Conservation (phyloP, 306 rosid species). For the Begonia peltatifolia region DNA sequence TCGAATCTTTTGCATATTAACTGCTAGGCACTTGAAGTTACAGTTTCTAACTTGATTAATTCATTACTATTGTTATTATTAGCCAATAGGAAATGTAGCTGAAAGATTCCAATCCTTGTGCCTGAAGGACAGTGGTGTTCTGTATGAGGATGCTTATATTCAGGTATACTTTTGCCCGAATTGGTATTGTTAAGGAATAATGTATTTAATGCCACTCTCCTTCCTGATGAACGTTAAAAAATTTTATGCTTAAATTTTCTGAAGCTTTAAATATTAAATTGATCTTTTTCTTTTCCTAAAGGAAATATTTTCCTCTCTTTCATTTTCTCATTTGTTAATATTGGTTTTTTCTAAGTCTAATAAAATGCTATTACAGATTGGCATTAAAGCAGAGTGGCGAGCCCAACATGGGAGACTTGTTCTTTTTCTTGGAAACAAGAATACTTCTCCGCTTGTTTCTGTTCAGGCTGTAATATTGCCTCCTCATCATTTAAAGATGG, state of each 20-base stretch:
- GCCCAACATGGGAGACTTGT: constrained; percentile 78
- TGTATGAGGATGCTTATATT: constrained; percentile 92
- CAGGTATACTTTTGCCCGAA: constrained; percentile 40
- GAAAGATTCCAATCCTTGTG: constrained; percentile 90
- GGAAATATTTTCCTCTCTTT: background rate
- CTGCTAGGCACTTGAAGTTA: no score
- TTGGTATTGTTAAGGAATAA: no score
- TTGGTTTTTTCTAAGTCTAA: constrained; percentile 1
- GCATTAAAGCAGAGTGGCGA: constrained; percentile 97
- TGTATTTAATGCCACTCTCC: no score
- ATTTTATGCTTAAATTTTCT: no score
- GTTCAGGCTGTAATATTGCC: constrained; percentile 88
- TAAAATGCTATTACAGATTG: constrained; percentile 36
- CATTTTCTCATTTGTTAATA: background rate
- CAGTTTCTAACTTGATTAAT: no score
- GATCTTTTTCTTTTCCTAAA: background rate
- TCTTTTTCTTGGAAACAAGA: constrained; percentile 97
- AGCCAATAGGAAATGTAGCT: constrained; percentile 91
- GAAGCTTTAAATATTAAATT: no score
- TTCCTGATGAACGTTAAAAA: no score
- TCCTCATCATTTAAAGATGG: constrained; percentile 80
- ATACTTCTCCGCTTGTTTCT: constrained; percentile 72
- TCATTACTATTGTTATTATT: background rate
- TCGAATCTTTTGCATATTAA: no score
- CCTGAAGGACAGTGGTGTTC: constrained; percentile 94